Percentiles rank a stretch among this genome's conserved stretches.
Conservation (phyloP, 208 protist genomes). For the Eutreptiella sp. region DNA sequence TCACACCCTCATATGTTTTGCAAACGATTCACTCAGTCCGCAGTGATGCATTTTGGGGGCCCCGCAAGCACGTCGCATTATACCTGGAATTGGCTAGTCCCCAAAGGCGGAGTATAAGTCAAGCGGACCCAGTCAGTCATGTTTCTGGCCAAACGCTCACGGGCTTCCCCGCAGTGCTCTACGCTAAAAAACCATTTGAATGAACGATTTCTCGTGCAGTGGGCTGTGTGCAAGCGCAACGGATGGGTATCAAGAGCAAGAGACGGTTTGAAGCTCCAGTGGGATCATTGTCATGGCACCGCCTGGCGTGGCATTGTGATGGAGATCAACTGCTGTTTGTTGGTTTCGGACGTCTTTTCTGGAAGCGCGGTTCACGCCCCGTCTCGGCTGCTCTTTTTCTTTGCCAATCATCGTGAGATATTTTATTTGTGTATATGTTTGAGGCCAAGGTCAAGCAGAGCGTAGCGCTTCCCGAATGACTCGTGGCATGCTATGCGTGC, state of each 20-base stretch:
- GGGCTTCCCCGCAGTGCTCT: background rate
- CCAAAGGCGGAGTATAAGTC: background rate
- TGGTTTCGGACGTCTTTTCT: too few species aligned
- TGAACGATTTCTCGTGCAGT: background rate
- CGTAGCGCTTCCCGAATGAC: too few species aligned
- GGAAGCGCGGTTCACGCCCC: too few species aligned
- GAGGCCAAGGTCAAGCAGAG: too few species aligned
- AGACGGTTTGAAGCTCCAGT: too few species aligned
- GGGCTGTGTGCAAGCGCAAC: background rate
- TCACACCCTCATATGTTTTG: background rate
- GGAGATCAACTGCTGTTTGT: too few species aligned
- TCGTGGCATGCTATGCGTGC: too few species aligned
- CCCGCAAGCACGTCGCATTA: background rate
- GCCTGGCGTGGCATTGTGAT: too few species aligned
- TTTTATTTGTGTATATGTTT: too few species aligned
- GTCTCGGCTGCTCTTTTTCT: too few species aligned
- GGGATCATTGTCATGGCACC: too few species aligned
- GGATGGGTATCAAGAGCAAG: constrained; percentile 7
- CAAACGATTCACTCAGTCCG: background rate
- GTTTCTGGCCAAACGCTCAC: background rate
- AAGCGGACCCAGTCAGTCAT: background rate
- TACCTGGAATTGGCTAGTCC: background rate
- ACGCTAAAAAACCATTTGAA: background rate
- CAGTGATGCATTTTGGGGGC: background rate
- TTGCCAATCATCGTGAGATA: too few species aligned